These are phyloP conservation scores for Eruca vesicaria DNA, from an alignment of 441 rosid species.

Conservation along the genomic window DNA sequence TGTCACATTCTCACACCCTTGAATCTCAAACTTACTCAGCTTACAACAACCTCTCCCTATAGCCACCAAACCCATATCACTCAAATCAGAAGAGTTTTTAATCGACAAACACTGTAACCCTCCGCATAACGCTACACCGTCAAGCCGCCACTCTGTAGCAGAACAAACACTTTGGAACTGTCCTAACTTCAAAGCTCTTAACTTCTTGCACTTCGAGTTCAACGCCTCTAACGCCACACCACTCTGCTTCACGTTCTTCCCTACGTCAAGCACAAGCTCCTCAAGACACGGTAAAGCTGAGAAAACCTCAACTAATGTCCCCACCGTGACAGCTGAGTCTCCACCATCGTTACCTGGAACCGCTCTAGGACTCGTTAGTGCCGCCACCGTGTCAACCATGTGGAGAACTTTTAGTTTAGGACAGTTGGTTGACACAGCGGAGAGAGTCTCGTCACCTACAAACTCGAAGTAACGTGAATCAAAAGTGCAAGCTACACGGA, in stretches of 20 bases:
- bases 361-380: slow-evolving; percentile 44
- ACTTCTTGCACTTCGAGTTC: slow-evolving; percentile 50
- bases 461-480: slow-evolving; percentile 75
- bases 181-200: slow-evolving; percentile 59
- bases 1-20: slow-evolving; percentile 80
- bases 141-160: slow-evolving; percentile 61
- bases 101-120: slow-evolving; percentile 65
- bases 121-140: slow-evolving; percentile 76
- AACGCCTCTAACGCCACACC: slow-evolving; percentile 56
- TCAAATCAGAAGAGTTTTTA: slow-evolving; percentile 50
- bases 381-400: slow-evolving; percentile 58
- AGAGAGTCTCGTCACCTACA: slow-evolving; percentile 68
- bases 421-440: slow-evolving; percentile 57
- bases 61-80: not conserved
- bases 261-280: slow-evolving; percentile 68
- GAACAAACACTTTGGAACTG: slow-evolving; percentile 70
- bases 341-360: slow-evolving; percentile 54
- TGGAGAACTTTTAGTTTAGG: slow-evolving; percentile 63
- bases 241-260: slow-evolving; percentile 62
- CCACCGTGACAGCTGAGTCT: slow-evolving; percentile 54
- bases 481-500: slow-evolving; percentile 72
- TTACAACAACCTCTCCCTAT: slow-evolving; percentile 79
- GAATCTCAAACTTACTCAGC: slow-evolving; percentile 65
- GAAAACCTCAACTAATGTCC: slow-evolving; percentile 51
- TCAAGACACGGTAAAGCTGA: slow-evolving; percentile 51